A percentile compares a stretch with the other conserved stretches of the same genome.
These are phyloP conservation scores for Nicotiana rustica DNA, from an alignment of 305 asterid species.

Conservation along the genomic window DNA sequence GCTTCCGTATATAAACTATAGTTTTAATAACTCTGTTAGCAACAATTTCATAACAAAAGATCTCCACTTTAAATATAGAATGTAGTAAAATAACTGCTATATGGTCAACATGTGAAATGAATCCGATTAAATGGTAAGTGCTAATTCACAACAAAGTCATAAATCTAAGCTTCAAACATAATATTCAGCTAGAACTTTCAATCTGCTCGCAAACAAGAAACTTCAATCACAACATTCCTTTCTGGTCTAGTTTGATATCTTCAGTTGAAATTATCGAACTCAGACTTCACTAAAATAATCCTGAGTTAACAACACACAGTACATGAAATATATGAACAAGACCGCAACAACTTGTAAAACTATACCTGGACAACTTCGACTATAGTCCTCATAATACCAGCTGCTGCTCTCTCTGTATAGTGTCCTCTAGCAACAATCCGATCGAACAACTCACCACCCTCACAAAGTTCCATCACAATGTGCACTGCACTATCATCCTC, in stretches of 20 bases:
- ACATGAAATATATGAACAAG: constrained; percentile 1
- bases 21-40: neutral
- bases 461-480: constrained; percentile 87
- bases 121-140: neutral
- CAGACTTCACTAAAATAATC: constrained; percentile 1
- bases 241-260: neutral
- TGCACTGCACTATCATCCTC: constrained; percentile 82
- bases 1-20: neutral
- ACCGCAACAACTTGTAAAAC: constrained; percentile 26
- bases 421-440: constrained; percentile 87
- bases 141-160: neutral
- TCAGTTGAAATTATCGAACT: neutral
- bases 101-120: constrained; percentile 17
- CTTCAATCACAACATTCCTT: neutral
- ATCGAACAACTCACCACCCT: constrained; percentile 86
- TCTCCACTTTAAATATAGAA: neutral
- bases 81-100: neutral
- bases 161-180: neutral
- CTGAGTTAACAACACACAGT: neutral
- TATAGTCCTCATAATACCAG: constrained; percentile 69
- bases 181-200: neutral
- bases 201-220: neutral
- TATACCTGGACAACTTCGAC: constrained; percentile 82
- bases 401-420: constrained; percentile 87
- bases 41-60: neutral